Evolutionary conservation across 768 basidiomycete genomes (phyloP).

Genomic region (Psilocybe cyanescens): DNA sequence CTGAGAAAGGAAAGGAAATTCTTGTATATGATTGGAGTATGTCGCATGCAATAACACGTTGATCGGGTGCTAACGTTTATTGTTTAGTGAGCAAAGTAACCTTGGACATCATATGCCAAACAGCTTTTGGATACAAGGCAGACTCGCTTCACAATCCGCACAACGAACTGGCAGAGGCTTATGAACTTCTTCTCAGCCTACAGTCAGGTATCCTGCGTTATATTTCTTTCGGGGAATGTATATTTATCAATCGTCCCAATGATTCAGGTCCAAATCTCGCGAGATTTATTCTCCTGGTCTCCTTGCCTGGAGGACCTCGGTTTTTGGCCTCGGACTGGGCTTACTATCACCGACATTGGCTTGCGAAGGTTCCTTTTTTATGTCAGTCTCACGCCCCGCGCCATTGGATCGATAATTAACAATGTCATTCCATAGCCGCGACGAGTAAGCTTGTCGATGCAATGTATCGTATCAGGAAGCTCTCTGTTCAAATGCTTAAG

Average conservation of each 20-base stretch:
- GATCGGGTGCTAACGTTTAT: neutral
- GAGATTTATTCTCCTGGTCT: constrained; percentile 35
- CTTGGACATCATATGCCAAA: constrained; percentile 53
- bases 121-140: constrained; percentile 50
- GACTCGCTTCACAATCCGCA: constrained; percentile 47
- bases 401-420: neutral
- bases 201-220: constrained; percentile 36
- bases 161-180: constrained; percentile 50
- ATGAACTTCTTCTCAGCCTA: constrained; percentile 41
- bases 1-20: constrained; percentile 28
- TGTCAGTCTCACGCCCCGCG: constrained; percentile 11
- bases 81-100: constrained; percentile 51
- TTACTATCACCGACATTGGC: constrained; percentile 36
- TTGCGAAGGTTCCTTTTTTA: constrained; percentile 26
- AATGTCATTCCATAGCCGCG: constrained; percentile 15
- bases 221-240: neutral
- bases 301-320: constrained; percentile 37
- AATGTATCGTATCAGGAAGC: constrained; percentile 45
- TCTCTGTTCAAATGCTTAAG: constrained; percentile 42
- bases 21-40: constrained; percentile 50
- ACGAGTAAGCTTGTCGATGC: constrained; percentile 34
- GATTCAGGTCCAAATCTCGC: constrained; percentile 34
- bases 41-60: constrained; percentile 19
- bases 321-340: constrained; percentile 39
- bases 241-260: neutral